phyloP scores from a whole-genome alignment of 2,329 filamentous ascomycete genomes.

The Fusarium penzigii region DNA sequence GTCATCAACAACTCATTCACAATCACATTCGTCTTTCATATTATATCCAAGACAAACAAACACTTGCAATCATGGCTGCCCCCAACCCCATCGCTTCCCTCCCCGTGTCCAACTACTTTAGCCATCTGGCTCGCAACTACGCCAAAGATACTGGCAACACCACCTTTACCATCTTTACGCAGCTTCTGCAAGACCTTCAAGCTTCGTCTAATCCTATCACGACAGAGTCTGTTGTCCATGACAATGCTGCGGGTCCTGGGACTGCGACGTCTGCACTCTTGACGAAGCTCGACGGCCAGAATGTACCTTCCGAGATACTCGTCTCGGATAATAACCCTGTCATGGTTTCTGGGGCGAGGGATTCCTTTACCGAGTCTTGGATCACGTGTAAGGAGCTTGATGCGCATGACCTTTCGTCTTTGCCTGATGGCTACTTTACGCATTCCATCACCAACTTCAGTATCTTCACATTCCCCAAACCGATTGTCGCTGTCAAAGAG shows the following conservation, averaged over 20 bases:
- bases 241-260: conserved; percentile 36
- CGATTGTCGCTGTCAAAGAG: conserved; percentile 27
- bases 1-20: too few relatives aligned
- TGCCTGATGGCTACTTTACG: conserved; percentile 20
- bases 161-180: conserved; percentile 26
- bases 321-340: conserved; percentile 22
- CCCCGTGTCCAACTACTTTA: conserved; percentile 25
- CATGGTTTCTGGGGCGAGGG: conserved; percentile 18
- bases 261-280: conserved; percentile 31
- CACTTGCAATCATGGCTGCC: neutral
- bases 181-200: conserved; percentile 14
- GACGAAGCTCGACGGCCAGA: conserved; percentile 3
- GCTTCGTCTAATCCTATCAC: conserved; percentile 15
- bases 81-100: neutral
- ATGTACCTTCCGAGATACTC: conserved; percentile 5
- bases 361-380: conserved; percentile 6
- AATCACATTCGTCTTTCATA: too few relatives aligned
- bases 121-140: conserved; percentile 29
- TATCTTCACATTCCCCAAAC: conserved; percentile 30
- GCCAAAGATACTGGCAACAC: conserved; percentile 30
- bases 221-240: conserved; percentile 30
- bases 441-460: conserved; percentile 35
- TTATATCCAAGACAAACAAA: too few relatives aligned
- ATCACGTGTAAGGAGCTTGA: conserved; percentile 18
- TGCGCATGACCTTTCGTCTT: conserved; percentile 19